Base-by-base conservation (phyloP, 257 asterid genomes). In the Solanum corneliomulleri region DNA sequence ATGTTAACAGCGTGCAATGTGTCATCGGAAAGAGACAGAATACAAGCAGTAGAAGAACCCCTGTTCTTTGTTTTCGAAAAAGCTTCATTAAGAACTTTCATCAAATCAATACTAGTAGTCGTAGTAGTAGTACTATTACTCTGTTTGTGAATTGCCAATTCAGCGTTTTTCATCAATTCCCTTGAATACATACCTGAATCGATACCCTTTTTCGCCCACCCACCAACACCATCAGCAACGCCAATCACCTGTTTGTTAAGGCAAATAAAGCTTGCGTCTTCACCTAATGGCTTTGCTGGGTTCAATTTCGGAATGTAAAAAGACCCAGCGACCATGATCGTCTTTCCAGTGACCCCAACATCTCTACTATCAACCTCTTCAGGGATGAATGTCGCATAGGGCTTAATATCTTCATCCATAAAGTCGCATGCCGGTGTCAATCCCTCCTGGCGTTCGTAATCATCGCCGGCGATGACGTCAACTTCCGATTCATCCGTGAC, bases 1-100 rank as follows among this genome's bases (percentile, higher is more conserved):
- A 91, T 11, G 37, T 90, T 92, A 4, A 87, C 92, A 31, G 93
- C 92, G 14, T 47, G 83, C 84, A 93, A 82, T 4, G 27, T 7
- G 39, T 62, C 49, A 41, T 84, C 88, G 35, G 41, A 75, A 10
- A 89, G 84, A 0, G 90, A 29, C 9, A 91, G 62, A 9, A 93
- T 90, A 68, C 95, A 93, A 20, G 91, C 94, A 16, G 94, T 92
- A 70, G 92, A 88, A 4, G 92, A 71, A 7, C 94, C 93, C 16
- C 9, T 1, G 0, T 82, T 82, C 2, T 56, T 20, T 9, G 91
- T 86, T 6, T 75, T 75, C 83, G 23, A 78, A 87, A 23, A 91
- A 4, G 93, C 93, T 9, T 88, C 78, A 0, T 6, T 1, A 0
- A 91, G 86, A 3, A 85, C 90, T 11, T 27, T 10, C 27, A 31